phyloP scores from a whole-genome alignment of 108 stramenopile species.

The Asterionellopsis glacialis region DNA sequence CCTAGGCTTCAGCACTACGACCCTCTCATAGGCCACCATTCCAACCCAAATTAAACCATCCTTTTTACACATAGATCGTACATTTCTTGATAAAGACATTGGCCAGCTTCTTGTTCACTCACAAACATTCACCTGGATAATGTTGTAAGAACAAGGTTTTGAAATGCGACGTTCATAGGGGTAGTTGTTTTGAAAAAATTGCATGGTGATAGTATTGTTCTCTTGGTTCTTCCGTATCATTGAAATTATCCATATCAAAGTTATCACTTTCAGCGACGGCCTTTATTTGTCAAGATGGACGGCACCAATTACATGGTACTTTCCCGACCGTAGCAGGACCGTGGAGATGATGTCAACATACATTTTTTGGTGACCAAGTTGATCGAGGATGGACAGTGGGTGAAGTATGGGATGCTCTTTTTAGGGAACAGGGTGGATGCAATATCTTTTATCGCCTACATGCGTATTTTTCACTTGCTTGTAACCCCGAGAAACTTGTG shows the following conservation, averaged over 20 bases:
- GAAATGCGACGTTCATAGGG: slow-evolving; percentile 51
- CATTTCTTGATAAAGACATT: slow-evolving; percentile 79
- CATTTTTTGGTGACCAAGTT: too few species aligned
- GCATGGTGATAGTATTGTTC: too few species aligned
- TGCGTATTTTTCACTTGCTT: too few species aligned
- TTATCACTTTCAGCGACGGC: slow-evolving; percentile 81
- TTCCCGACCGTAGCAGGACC: slow-evolving; percentile 72
- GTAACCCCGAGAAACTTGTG: too few species aligned
- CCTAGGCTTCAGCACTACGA: slow-evolving; percentile 79
- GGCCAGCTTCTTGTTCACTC: slow-evolving; percentile 83
- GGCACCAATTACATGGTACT: slow-evolving; percentile 86
- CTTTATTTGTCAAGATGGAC: slow-evolving; percentile 76
- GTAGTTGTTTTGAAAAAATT: too few species aligned
- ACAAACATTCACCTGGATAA: slow-evolving; percentile 47
- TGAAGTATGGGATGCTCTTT: too few species aligned
- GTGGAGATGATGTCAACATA: too few species aligned
- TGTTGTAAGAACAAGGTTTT: too few species aligned
- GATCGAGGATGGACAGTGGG: too few species aligned
- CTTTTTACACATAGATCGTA: slow-evolving; percentile 81
- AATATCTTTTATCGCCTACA: too few species aligned
- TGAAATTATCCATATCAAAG: slow-evolving; percentile 73
- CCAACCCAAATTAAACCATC: slow-evolving; percentile 93
- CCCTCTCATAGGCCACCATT: slow-evolving; percentile 93
- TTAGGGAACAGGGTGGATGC: too few species aligned
- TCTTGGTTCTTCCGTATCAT: too few species aligned